Base-by-base conservation (phyloP, 1,284 basidiomycete genomes). In the Tylopilus sp. region DNA sequence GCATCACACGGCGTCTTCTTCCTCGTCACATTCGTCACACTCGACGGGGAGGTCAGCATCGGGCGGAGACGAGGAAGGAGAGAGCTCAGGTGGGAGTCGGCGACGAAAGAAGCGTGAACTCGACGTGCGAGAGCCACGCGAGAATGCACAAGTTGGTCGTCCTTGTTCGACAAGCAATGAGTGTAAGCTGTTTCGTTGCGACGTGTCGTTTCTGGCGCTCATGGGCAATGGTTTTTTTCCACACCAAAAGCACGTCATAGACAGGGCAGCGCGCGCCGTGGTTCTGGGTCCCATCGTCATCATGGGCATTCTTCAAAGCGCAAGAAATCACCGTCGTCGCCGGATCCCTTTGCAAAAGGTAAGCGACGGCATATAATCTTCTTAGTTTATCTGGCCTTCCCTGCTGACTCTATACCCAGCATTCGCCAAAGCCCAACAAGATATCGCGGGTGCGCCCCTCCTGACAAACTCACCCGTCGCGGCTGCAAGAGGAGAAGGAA, bases 311-410 rank as follows among this genome's bases (percentile, higher is more conserved):
- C 38, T 6, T 37, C 50, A 26, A 54, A 59, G 17, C 31, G 42
- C 26, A 51, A 26, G 30, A 24, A 39, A 3, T 1, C 20, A 20
- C 36, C 46, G 1, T 3, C 50, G 0, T 47, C 57, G 7, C 55
- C 53, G 1, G 61, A 65, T 50, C 54, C 57, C 9, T 62, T 62
- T 31, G 52, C 63, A 17, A 40, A 42, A 11, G 62, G 62, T 67
- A 10, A 44, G 59, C 15, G 2, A 6, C n/a, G 9, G 10, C 10
- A 0, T 11, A 7, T 40, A 7, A 17, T n/a, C 2, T 33, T 24
- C 20, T 36, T 47, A 8, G 47, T n/a, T n/a, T 18, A 7, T 24
- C 9, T 7, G 20, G 24, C n/a, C 9, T 11, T 15, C 11, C 14
- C n/a, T 4, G 2, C 8, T 20, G 3, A 11, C 24, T n/a, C 31